Evolutionary conservation across 306 rosid species (phyloP).

Genomic region (Casuarina cunninghamiana): DNA sequence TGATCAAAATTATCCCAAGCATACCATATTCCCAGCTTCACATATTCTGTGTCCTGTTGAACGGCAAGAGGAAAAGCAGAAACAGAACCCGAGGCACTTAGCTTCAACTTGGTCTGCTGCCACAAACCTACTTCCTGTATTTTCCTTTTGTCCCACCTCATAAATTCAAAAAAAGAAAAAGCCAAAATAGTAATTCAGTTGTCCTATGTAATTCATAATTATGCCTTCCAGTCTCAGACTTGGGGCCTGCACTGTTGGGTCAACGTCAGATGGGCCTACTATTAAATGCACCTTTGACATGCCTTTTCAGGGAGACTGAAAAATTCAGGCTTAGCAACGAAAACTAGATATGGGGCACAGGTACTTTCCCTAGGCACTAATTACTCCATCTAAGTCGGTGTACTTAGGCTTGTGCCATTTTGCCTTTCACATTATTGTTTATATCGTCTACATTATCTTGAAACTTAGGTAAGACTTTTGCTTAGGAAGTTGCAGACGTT

Average conservation of each 20-base stretch:
- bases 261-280: constrained; percentile 52
- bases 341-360: background rate
- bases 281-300: constrained; percentile 35
- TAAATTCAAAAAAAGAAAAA: constrained; percentile 48
- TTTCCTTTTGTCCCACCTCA: constrained; percentile 38
- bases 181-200: constrained; percentile 56
- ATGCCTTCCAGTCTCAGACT: constrained; percentile 44
- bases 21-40: background rate
- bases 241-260: constrained; percentile 45
- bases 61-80: constrained; percentile 53
- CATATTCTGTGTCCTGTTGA: constrained; percentile 23
- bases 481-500: too few species aligned
- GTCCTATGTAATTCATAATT: constrained; percentile 52
- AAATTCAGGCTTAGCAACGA: constrained; percentile 12
- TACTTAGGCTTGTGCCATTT: background rate
- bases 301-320: constrained; percentile 6
- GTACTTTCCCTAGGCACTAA: background rate
- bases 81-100: constrained; percentile 52
- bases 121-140: constrained; percentile 41
- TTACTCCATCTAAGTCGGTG: background rate
- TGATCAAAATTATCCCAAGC: too few species aligned
- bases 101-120: constrained; percentile 46
- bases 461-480: too few species aligned
- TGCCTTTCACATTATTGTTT: background rate
- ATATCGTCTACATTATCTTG: background rate